These are phyloP conservation scores for Solanum tarijense DNA, from an alignment of 257 asterid species.

Conservation along the genomic window DNA sequence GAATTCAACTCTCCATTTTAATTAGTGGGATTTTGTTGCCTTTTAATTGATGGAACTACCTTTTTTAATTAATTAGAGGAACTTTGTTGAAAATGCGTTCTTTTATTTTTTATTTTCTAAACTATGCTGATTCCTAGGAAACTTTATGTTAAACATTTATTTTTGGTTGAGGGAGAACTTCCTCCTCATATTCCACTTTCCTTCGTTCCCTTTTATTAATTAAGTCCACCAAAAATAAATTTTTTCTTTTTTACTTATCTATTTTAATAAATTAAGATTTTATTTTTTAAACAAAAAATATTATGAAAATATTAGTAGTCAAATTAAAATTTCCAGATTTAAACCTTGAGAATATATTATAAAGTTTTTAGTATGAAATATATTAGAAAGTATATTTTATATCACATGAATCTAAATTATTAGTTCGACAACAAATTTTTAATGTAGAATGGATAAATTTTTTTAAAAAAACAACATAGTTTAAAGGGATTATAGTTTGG, in stretches of 20 bases:
- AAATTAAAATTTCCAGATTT: background rate
- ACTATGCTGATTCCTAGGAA: conserved; percentile 28
- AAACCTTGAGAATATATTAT: background rate
- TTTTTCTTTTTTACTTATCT: background rate
- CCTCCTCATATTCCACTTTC: background rate
- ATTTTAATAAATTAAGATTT: background rate
- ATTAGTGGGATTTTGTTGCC: background rate
- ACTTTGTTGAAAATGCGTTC: background rate
- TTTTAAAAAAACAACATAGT: too few species aligned
- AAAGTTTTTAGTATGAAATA: background rate
- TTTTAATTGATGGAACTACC: background rate
- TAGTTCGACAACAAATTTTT: background rate
- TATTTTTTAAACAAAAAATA: background rate
- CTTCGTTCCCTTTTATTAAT: background rate
- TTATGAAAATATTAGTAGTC: background rate
- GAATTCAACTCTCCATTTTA: background rate
- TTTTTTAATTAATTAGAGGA: background rate
- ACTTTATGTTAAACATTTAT: background rate
- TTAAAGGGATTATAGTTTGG: background rate
- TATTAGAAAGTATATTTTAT: background rate
- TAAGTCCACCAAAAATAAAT: background rate
- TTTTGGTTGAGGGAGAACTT: background rate
- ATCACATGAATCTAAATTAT: background rate
- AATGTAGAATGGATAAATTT: background rate
- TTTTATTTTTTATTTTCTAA: conserved; percentile 1